Evolutionary conservation across 495 filamentous ascomycete species (phyloP), one percentile per base, ranked within the genome.

Genomic region (Antarctomyces pellizariae): DNA sequence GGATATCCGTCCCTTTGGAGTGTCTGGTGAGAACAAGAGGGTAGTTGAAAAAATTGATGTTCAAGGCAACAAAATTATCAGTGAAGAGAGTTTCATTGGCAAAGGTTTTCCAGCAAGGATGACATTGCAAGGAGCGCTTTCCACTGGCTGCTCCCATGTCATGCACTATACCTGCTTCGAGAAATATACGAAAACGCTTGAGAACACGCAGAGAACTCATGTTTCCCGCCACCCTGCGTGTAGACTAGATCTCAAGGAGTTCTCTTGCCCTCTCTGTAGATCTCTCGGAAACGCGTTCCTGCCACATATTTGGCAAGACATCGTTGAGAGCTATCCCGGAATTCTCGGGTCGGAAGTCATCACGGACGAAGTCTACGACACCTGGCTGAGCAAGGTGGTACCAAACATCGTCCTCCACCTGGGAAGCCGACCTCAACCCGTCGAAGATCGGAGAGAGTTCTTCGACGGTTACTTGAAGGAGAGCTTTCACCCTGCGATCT

Each of bases 151-250:
- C 49, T 84, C 82, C 4, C 86, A 99, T 46, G 83, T 95, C 35
- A 99, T 99, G 86, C 86, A 99, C 43, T 99, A 77, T 42, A 65
- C 64, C 17, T 99, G 86, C 47, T 99, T 95, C 40, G 83, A 93
- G 36, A 62, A 70, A 16, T 95, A 93, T 48, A 72, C 72, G 41
- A n/a, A n/a, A n/a, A n/a, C n/a, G n/a, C 7, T 22, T 22, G 60
- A 70, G 10, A 74, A 84, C 0, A 86, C 78, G 0, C 56, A 67
- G 25, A 64, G 79, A 26, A 67, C 86, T 24, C 89, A 99, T 36
- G 86, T 95, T 44, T 82, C 89, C 9, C 64, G 86, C 3, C 73
- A 86, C 32, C 83, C 92, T 38, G 86, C 86, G 0, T 89, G 95
- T 44, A 58, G 65, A 25, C 52, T 75, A 1, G 49, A 59, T 8